phyloP scores from a whole-genome alignment of 257 asterid species.

The Linderniella brevidens region DNA sequence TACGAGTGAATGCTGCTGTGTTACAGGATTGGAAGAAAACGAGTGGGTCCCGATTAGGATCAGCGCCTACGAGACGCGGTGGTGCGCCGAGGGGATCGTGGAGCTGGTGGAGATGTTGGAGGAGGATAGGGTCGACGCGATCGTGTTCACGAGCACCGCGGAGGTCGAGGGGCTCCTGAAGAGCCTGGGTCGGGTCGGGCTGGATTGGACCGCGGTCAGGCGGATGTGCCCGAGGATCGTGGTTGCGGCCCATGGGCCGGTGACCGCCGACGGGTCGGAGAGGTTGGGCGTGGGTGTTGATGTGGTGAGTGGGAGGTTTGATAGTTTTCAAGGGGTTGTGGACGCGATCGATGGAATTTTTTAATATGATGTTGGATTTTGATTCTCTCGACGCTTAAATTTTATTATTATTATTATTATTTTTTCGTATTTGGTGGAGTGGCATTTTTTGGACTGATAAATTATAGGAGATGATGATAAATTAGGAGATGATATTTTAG shows the following conservation, averaged over 20 bases:
- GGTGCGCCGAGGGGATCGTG: slow-evolving; percentile 27
- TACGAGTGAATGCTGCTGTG: too few relatives aligned
- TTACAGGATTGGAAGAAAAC: slow-evolving; percentile 21
- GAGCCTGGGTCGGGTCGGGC: slow-evolving; percentile 45
- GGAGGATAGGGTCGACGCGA: slow-evolving; percentile 53
- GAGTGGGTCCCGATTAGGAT: slow-evolving; percentile 52
- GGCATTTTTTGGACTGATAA: too few relatives aligned
- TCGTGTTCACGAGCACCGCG: slow-evolving; percentile 65
- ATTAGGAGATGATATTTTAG: too few relatives aligned
- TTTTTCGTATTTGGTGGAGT: too few relatives aligned
- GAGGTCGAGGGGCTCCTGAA: slow-evolving; percentile 84
- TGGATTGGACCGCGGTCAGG: slow-evolving; percentile 57
- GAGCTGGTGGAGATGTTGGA: slow-evolving; percentile 28
- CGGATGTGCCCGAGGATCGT: slow-evolving; percentile 53
- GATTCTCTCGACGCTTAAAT: too few relatives aligned
- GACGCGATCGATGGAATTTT: slow-evolving; percentile 26
- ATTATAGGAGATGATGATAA: too few relatives aligned
- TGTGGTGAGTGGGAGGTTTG: slow-evolving; percentile 54
- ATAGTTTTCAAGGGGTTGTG: slow-evolving; percentile 55
- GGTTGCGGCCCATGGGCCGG: slow-evolving; percentile 80
- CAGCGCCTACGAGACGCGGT: slow-evolving; percentile 55
- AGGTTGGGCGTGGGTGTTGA: slow-evolving; percentile 61
- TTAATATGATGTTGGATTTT: too few relatives aligned
- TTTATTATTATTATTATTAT: too few relatives aligned
- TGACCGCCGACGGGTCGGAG: slow-evolving; percentile 83